Evolutionary conservation across 2,329 filamentous ascomycete species (phyloP).

Genomic region (Daldinia sp.): DNA sequence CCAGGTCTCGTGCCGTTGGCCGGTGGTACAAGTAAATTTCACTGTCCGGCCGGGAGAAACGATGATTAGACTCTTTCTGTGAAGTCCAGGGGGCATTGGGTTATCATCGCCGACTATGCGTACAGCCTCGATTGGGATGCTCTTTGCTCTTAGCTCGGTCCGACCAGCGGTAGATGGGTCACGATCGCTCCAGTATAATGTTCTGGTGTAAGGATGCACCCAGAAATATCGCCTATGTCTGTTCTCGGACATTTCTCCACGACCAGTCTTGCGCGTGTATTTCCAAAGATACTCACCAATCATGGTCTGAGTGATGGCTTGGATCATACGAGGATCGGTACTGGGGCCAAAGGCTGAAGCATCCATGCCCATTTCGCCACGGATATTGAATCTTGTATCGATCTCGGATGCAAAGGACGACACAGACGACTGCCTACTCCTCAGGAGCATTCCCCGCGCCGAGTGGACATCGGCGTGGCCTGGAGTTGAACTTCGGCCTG

Average conservation of each 20-base stretch:
- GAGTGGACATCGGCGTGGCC: constrained; percentile 59
- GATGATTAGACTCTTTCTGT: constrained; percentile 91
- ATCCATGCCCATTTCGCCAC: constrained; percentile 63
- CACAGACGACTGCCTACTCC: constrained; percentile 79
- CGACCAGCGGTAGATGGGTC: constrained; percentile 85
- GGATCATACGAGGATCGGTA: constrained; percentile 97
- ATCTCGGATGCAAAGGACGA: constrained; percentile 96
- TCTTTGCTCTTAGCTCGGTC: constrained; percentile 81
- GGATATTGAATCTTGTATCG: constrained; percentile 87
- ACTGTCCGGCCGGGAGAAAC: constrained; percentile 87
- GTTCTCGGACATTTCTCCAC: constrained; percentile 86
- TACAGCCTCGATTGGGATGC: constrained; percentile 91
- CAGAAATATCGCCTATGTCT: constrained; percentile 97
- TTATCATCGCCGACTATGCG: constrained; percentile 94
- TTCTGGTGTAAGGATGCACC: constrained; percentile 97
- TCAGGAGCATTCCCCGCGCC: constrained; percentile 52
- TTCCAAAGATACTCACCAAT: constrained; percentile 99
- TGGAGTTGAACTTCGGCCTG: constrained; percentile 53
- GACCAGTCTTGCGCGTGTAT: constrained; percentile 94
- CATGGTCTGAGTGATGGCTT: constrained; percentile 99
- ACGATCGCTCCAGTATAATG: constrained; percentile 93
- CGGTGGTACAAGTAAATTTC: constrained; percentile 93
- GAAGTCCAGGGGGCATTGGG: constrained; percentile 90
- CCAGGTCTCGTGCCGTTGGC: constrained; percentile 97
- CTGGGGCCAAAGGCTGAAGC: constrained; percentile 69